Evolutionary conservation across 352 stramenopile genomes (phyloP), one percentile per base, ranked within the genome.

Genomic region (Phytopythium oedochilum): DNA sequence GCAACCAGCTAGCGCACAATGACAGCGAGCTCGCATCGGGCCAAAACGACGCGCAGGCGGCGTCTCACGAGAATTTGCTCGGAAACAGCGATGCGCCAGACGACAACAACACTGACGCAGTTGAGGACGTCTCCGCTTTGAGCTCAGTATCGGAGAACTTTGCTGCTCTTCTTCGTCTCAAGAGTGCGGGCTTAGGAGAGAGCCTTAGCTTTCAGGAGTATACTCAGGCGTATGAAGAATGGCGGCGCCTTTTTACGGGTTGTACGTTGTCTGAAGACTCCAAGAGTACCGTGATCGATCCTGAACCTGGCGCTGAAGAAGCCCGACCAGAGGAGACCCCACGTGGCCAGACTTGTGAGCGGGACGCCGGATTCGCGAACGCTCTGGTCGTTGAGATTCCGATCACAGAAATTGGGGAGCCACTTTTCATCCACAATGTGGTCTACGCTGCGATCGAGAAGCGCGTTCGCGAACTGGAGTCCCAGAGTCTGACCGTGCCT

Each of bases 381-480:
- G 10, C 45, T 2, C 18, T 55, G 42, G 38, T 91, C 9, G 39
- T 92, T 1, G 82, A 94, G 17, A 53, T 90, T 25, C 55, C 66
- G 0, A 64, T 92, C 29, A 55, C 55, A 3, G 82, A 91, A 32
- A 47, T 49, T 3, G 74, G 68, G 0, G 64, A 79, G 5, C 63
- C 84, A 6, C 66, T 92, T 1, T 59, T 85, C 17, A 45, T 90
- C 14, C 84, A 92, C 53, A 65, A 61, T 10, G n/a, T 71, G 20
- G 59, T 92, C 7, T 70, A 68, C 17, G 70, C 76, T 11, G 45
- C 63, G 2, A 67, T 94, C 25, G 84, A 94, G 17, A 88, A 86
- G 38, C 73, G 70, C 40, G 57, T 86, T 40, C 78, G 74, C 11
- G 82, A 92, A 50, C 52, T 92, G 8, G 80, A 88, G 28, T 64